A percentile compares a stretch with the other conserved stretches of the same genome.
phyloP scores from a whole-genome alignment of 140 eudicot species.

The Senecio squalidus region DNA sequence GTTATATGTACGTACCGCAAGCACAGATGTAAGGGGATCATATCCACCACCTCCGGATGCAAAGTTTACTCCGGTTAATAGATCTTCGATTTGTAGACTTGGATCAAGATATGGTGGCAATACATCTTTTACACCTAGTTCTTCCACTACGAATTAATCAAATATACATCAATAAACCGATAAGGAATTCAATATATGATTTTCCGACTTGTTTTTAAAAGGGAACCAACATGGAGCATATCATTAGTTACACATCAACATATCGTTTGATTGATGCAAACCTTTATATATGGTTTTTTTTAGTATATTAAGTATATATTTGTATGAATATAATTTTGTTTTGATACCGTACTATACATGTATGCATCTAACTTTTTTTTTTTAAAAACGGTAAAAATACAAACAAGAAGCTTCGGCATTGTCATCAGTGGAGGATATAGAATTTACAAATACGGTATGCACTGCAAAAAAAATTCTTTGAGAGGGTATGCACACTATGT shows the following conservation, averaged over 20 bases:
- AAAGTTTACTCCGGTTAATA: slow-evolving; percentile 71
- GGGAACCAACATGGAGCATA: too few relatives aligned
- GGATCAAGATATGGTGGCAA: slow-evolving; percentile 76
- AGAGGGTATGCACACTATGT: too few relatives aligned
- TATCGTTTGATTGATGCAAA: neutral
- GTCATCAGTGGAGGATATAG: too few relatives aligned
- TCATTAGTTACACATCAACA: neutral
- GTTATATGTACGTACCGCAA: slow-evolving; percentile 34
- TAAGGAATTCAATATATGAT: too few relatives aligned
- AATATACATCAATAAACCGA: neutral
- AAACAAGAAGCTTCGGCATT: too few relatives aligned
- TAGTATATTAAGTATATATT: neutral
- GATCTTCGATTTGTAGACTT: slow-evolving; percentile 33
- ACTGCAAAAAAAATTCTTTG: too few relatives aligned
- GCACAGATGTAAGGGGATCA: slow-evolving; percentile 59
- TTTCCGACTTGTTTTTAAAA: too few relatives aligned
- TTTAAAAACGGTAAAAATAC: too few relatives aligned
- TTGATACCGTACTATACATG: neutral
- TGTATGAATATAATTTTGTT: neutral
- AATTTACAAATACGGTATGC: too few relatives aligned
- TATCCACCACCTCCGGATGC: slow-evolving; percentile 82
- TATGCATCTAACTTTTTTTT: neutral
- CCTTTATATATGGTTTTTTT: neutral
- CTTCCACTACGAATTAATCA: slow-evolving; percentile 38
- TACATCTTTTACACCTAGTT: slow-evolving; percentile 50